These are phyloP conservation scores for Nothomitra cinnamomea DNA, from an alignment of 2,329 filamentous ascomycete genomes.

Conservation along the genomic window DNA sequence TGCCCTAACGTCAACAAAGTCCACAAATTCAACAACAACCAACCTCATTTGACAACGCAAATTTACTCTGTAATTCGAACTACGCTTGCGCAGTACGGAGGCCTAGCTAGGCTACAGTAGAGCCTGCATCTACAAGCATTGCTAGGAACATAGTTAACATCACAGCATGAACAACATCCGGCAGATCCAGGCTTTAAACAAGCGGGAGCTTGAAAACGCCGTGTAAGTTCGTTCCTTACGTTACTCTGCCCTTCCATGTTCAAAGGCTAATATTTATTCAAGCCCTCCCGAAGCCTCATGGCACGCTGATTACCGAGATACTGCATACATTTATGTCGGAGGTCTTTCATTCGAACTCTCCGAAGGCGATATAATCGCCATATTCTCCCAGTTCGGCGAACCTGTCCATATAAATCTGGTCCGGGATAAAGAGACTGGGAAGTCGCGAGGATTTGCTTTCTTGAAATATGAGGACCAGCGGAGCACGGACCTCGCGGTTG, in stretches of 20 bases:
- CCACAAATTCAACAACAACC: too few species aligned
- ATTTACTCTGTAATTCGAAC: too few species aligned
- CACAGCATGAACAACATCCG: conserved; percentile 76
- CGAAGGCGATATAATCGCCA: conserved; percentile 88
- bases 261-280: conserved; percentile 5
- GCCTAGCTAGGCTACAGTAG: too few species aligned
- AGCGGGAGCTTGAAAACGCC: conserved; percentile 80
- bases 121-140: too few species aligned
- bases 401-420: conserved; percentile 84
- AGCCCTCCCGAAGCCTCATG: conserved; percentile 78
- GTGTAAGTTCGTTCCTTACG: conserved; percentile 35
- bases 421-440: conserved; percentile 91
- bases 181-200: conserved; percentile 82
- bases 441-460: conserved; percentile 87
- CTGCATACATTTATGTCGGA: conserved; percentile 91
- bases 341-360: conserved; percentile 82
- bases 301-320: conserved; percentile 96
- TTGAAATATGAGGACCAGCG: conserved; percentile 97
- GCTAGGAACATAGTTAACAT: too few species aligned
- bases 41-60: too few species aligned
- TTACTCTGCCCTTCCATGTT: conserved; percentile 3
- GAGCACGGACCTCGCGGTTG: conserved; percentile 87
- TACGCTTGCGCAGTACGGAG: too few species aligned
- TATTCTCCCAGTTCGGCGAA: conserved; percentile 94
- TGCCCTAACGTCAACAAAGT: too few species aligned